Conservation (phyloP, 2,329 filamentous ascomycete genomes). For the Xylaria sp. region DNA sequence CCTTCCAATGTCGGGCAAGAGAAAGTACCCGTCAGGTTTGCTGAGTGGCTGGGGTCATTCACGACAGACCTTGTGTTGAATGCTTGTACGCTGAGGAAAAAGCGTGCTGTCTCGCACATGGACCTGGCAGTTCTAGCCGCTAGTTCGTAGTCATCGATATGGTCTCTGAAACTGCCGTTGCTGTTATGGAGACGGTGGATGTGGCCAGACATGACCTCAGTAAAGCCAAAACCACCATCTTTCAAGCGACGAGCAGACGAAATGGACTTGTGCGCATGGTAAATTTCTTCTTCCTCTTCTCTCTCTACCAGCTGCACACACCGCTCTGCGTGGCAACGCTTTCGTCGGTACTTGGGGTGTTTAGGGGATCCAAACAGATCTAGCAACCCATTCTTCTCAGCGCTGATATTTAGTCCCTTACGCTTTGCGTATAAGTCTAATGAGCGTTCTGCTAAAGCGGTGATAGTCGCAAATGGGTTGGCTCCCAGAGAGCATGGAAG, state of each 20-base stretch:
- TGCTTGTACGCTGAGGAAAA: slow-evolving; percentile 64
- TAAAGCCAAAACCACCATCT: slow-evolving; percentile 62
- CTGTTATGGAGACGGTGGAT: slow-evolving; percentile 49
- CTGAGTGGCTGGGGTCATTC: slow-evolving; percentile 54
- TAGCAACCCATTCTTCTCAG: slow-evolving; percentile 53
- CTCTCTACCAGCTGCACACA: slow-evolving; percentile 36
- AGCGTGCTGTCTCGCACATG: slow-evolving; percentile 60
- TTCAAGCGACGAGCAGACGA: slow-evolving; percentile 50
- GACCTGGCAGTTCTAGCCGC: slow-evolving; percentile 58
- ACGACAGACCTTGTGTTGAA: slow-evolving; percentile 58
- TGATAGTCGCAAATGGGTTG: slow-evolving; percentile 73
- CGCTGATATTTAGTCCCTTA: slow-evolving; percentile 51
- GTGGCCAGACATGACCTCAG: slow-evolving; percentile 68
- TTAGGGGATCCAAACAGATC: slow-evolving; percentile 61
- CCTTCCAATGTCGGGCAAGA: slow-evolving; percentile 59
- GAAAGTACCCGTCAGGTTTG: slow-evolving; percentile 64
- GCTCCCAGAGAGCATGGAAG: slow-evolving; percentile 68
- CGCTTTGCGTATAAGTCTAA: slow-evolving; percentile 57
- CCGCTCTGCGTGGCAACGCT: slow-evolving; percentile 13
- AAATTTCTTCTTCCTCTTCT: slow-evolving; percentile 46
- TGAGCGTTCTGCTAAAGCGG: slow-evolving; percentile 69
- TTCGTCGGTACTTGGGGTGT: slow-evolving; percentile 37
- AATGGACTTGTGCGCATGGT: slow-evolving; percentile 47
- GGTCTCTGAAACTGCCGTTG: slow-evolving; percentile 50
- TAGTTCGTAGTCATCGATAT: slow-evolving; percentile 57